Base-by-base conservation (phyloP, 1,139 yeast species). In the Debaryomyces coudertii region DNA sequence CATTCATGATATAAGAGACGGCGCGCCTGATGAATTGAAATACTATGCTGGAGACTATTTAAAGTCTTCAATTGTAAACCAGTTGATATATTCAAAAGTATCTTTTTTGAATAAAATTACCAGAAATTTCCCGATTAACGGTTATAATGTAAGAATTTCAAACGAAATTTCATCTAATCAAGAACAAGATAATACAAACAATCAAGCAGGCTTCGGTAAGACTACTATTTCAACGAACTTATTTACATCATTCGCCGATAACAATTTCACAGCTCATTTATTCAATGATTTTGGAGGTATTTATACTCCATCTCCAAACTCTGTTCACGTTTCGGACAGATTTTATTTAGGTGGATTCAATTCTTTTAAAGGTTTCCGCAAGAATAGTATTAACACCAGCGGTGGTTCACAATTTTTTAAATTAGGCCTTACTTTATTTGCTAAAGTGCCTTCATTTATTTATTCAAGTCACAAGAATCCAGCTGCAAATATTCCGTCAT, bases 341-440 rank as follows among this genome's bases (percentile, higher is more conserved):
- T 80, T 79, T 53, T 79, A 77, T 54, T 65, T 79, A 46, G 80
- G 81, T 8, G 81, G 80, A 0, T 56, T 55, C 43, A 56, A 64
- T 36, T 61, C 71, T 1, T 69, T 76, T 52, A 59, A 60, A 43
- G 80, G 80, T 0, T 75, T 72, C 49, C 52, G 65, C 8, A 66
- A 66, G 47, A 75, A 75, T 53, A 55, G 73, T 2, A 57, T 75
- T 38, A 68, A 69, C 43, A 53, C 62, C 18, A 51, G 56, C 25
- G 83, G 83, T 18, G 82, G 77, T 8, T 56, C 60, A 34, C 76
- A 72, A 53, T 74, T 61, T 55, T 72, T 61, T 57, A 71, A 68
- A 51, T 37, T 67, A 7, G 66, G 68, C 29, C 58, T 64, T 14
- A 64, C 77, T 3, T 33, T 77, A 11, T 69, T 60, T 47, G 58